phyloP scores from a whole-genome alignment of 1,284 basidiomycete species.

The Singerocomus inundabilis region DNA sequence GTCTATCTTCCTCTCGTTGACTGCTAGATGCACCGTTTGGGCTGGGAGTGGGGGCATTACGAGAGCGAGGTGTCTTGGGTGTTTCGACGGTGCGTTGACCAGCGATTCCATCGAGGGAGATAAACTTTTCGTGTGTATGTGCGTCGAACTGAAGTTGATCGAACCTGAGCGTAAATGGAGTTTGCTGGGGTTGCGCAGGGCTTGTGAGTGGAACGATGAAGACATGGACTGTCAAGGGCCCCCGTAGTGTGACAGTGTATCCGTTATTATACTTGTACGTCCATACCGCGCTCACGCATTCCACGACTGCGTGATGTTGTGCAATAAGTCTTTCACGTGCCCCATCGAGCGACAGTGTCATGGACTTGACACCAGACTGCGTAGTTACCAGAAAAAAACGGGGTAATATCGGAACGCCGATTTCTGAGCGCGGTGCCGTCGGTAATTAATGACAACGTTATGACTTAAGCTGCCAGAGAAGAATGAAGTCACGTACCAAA shows the following conservation, averaged over 20 bases:
- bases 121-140: constrained; percentile 63
- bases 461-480: constrained; percentile 1
- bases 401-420: constrained; percentile 71
- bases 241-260: constrained; percentile 69
- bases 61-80: constrained; percentile 40
- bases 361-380: constrained; percentile 75
- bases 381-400: constrained; percentile 79
- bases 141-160: constrained; percentile 71
- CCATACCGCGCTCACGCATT: constrained; percentile 70
- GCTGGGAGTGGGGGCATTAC: constrained; percentile 41
- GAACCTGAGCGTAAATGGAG: constrained; percentile 49
- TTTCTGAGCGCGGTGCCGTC: constrained; percentile 47
- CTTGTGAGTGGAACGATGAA: constrained; percentile 37
- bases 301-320: constrained; percentile 55
- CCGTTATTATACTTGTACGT: constrained; percentile 74
- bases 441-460: constrained; percentile 14
- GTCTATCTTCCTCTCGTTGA: constrained; percentile 47
- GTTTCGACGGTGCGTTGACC: constrained; percentile 45
- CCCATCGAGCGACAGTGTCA: constrained; percentile 70
- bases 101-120: constrained; percentile 56
- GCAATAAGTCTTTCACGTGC: constrained; percentile 58
- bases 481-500: constrained; percentile 54
- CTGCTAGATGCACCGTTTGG: constrained; percentile 31
- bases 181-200: constrained; percentile 23
- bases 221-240: constrained; percentile 64